phyloP scores from a whole-genome alignment of 2,329 filamentous ascomycete species.

The Fusarium nurragi region DNA sequence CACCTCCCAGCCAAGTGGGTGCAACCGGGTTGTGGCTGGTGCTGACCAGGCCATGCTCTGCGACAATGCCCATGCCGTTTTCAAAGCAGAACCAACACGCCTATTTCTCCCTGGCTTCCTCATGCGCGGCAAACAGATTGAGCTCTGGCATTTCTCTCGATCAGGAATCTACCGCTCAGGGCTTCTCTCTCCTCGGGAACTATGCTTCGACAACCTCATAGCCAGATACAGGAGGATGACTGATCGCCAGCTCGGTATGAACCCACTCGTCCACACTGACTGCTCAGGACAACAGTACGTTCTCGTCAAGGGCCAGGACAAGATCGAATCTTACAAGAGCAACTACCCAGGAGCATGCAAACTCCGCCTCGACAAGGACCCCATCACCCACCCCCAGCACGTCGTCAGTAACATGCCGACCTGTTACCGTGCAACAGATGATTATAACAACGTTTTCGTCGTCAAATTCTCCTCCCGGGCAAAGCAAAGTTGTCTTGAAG shows the following conservation, averaged over 20 bases:
- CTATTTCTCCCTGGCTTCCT: constrained; percentile 31
- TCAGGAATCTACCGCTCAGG: constrained; percentile 34
- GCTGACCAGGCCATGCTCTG: not conserved
- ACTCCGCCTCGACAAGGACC: constrained; percentile 6
- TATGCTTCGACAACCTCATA: not conserved
- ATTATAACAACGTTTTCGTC: not conserved
- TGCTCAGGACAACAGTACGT: not conserved
- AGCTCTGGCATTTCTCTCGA: constrained; percentile 40
- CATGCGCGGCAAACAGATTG: constrained; percentile 21
- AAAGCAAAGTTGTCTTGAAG: constrained; percentile 16
- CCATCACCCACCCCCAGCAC: constrained; percentile 12
- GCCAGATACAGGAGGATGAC: constrained; percentile 17
- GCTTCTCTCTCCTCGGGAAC: not conserved
- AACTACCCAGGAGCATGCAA: not conserved
- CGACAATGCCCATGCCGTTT: not conserved
- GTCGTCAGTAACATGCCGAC: constrained; percentile 34
- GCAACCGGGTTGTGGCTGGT: too few species aligned
- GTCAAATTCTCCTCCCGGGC: constrained; percentile 34
- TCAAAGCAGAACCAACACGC: constrained; percentile 30
- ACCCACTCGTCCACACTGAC: not conserved
- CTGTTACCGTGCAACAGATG: constrained; percentile 19
- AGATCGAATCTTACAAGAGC: constrained; percentile 1
- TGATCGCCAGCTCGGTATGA: constrained; percentile 11
- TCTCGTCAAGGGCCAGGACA: not conserved
- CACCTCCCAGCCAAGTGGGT: too few species aligned